Conservation (phyloP, 495 filamentous ascomycete genomes). For the Aspergillus panamensis region DNA sequence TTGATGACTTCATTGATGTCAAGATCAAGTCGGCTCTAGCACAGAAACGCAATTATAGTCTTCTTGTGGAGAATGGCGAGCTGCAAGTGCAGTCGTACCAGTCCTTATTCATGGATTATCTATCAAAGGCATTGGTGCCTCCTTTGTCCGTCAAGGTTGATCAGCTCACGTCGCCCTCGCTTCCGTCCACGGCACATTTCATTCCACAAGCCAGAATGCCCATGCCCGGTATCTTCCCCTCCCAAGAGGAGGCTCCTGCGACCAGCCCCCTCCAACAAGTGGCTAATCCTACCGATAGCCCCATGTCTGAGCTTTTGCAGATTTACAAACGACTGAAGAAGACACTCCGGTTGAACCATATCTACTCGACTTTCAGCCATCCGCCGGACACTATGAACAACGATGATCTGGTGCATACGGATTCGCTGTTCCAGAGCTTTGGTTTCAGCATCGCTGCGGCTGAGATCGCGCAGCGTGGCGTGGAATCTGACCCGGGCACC, state of each 20-base stretch:
- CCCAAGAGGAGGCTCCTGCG: constrained; percentile 32
- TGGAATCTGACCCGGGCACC: constrained; percentile 68
- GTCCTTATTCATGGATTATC: constrained; percentile 62
- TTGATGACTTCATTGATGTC: constrained; percentile 53
- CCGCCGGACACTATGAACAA: constrained; percentile 33
- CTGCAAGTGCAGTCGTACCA: constrained; percentile 42
- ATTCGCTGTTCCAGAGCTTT: constrained; percentile 68
- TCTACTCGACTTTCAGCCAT: constrained; percentile 50
- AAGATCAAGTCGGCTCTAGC: constrained; percentile 33
- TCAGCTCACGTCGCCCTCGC: constrained; percentile 36
- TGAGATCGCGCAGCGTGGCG: constrained; percentile 89
- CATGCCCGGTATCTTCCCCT: constrained; percentile 49
- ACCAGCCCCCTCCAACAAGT: constrained; percentile 36
- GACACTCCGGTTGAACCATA: constrained; percentile 68
- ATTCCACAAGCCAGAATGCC: constrained; percentile 33
- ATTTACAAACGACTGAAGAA: constrained; percentile 78
- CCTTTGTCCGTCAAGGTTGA: constrained; percentile 58
- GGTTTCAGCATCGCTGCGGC: constrained; percentile 86
- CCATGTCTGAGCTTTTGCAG: constrained; percentile 67
- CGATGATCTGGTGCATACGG: constrained; percentile 58
- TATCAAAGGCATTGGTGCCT: constrained; percentile 55
- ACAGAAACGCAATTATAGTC: constrained; percentile 33
- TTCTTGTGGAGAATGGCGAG: constrained; percentile 43
- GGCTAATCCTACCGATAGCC: constrained; percentile 35
- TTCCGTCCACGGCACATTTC: constrained; percentile 31